Percentiles rank a stretch among this genome's conserved stretches.
These are phyloP conservation scores for Bondarzewia mesenterica DNA, from an alignment of 1,284 basidiomycete species.

Conservation along the genomic window DNA sequence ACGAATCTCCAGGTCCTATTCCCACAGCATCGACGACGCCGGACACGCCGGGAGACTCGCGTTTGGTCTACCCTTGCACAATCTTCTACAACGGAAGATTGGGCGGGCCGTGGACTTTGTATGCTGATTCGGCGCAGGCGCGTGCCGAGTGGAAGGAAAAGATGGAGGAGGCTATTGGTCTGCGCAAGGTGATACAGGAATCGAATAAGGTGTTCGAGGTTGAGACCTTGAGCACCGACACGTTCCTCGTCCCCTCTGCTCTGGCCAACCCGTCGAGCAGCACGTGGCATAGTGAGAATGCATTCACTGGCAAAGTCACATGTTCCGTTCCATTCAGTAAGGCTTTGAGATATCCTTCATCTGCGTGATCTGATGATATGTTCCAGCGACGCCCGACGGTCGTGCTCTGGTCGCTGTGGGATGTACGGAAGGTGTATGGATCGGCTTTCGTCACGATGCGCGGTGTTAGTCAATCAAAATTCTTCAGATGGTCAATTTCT, in stretches of 20 bases:
- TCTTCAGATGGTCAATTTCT: slow-evolving; percentile 1
- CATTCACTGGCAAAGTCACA: slow-evolving; percentile 84
- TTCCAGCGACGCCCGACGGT: slow-evolving; percentile 70
- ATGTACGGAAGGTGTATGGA: slow-evolving; percentile 95
- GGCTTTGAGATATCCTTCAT: slow-evolving; percentile 22
- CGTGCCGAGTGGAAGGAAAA: slow-evolving; percentile 86
- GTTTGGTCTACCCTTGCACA: slow-evolving; percentile 75
- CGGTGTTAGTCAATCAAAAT: slow-evolving; percentile 43
- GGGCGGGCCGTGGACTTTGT: slow-evolving; percentile 79
- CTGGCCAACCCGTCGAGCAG: slow-evolving; percentile 37
- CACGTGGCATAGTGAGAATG: slow-evolving; percentile 61
- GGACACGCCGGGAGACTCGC: slow-evolving; percentile 50
- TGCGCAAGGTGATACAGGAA: slow-evolving; percentile 84
- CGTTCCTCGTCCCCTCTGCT: slow-evolving; percentile 68
- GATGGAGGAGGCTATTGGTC: slow-evolving; percentile 79
- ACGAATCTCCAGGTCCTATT: slow-evolving; percentile 17
- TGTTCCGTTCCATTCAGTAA: slow-evolving; percentile 90
- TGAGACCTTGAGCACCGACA: slow-evolving; percentile 78
- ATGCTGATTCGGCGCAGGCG: slow-evolving; percentile 71
- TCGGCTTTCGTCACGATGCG: slow-evolving; percentile 86
- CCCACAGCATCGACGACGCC: slow-evolving; percentile 26
- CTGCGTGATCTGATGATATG: neutral
- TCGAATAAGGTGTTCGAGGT: slow-evolving; percentile 90
- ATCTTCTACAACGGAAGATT: slow-evolving; percentile 80
- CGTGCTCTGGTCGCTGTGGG: slow-evolving; percentile 86